A percentile compares a stretch with the other conserved stretches of the same genome.
Evolutionary conservation across 345 rosid genomes (phyloP).

Genomic region (Reutealis trisperma): DNA sequence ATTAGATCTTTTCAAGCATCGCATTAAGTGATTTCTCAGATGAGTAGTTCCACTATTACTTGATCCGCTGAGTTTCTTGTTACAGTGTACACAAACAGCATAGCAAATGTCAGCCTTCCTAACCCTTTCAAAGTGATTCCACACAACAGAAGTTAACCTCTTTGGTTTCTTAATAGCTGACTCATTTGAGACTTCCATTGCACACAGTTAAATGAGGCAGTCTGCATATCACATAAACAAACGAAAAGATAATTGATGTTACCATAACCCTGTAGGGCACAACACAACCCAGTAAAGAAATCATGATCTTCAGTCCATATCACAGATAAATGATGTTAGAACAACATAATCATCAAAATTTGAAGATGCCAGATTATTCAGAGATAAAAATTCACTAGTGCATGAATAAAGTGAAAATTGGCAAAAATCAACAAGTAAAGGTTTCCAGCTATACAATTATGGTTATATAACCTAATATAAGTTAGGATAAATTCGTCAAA

Average conservation of each 20-base stretch:
- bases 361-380: background rate
- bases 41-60: conserved; percentile 98
- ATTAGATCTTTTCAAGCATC: conserved; percentile 85
- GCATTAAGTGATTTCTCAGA: conserved; percentile 85
- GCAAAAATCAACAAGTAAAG: background rate
- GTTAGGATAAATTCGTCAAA: background rate
- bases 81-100: conserved; percentile 85
- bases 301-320: background rate
- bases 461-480: background rate
- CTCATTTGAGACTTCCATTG: conserved; percentile 78
- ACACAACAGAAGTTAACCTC: conserved; percentile 86
- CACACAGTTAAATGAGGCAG: conserved; percentile 29
- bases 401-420: background rate
- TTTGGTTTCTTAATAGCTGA: conserved; percentile 66
- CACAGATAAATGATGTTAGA: conserved; percentile 1
- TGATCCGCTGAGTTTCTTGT: conserved; percentile 91
- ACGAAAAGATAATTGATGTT: background rate
- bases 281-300: background rate
- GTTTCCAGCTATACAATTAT: background rate
- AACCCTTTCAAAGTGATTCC: conserved; percentile 94
- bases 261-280: background rate
- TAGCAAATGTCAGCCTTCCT: conserved; percentile 86
- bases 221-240: conserved; percentile 35
- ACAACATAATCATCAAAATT: background rate
- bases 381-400: background rate